These are phyloP conservation scores for Phytophthora meadii DNA, from an alignment of 352 stramenopile species.

Conservation along the genomic window DNA sequence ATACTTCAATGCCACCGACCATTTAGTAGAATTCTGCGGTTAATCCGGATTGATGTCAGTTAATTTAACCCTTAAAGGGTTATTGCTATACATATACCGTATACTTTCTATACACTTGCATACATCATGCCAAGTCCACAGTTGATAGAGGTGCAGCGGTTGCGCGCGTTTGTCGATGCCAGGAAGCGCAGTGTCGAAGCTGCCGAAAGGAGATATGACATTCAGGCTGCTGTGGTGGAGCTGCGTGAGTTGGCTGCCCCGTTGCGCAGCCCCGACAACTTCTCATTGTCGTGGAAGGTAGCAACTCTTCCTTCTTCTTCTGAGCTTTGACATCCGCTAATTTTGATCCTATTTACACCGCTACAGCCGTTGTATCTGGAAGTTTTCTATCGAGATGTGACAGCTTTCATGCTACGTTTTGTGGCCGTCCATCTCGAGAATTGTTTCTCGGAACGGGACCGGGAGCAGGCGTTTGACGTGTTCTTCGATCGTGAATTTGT, in stretches of 20 bases:
- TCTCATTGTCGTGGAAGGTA: constrained; percentile 61
- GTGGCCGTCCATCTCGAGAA: constrained; percentile 58
- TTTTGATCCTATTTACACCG: not conserved
- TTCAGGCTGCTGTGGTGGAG: constrained; percentile 32
- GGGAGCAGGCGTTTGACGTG: constrained; percentile 52
- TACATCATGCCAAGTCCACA: no score
- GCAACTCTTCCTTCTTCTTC: not conserved
- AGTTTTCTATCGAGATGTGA: constrained; percentile 63
- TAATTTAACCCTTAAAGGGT: no score
- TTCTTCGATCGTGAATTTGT: constrained; percentile 60
- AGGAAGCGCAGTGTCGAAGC: constrained; percentile 53
- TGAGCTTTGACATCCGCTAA: not conserved
- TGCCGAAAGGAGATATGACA: constrained; percentile 60
- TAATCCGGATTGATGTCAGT: no score
- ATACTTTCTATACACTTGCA: no score
- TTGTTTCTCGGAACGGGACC: constrained; percentile 55
- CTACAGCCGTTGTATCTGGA: constrained; percentile 60
- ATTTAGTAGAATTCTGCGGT: no score
- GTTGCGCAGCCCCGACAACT: constrained; percentile 36
- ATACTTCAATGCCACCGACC: no score
- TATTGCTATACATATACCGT: no score
- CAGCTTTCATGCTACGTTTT: constrained; percentile 59
- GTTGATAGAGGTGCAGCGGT: constrained; percentile 29
- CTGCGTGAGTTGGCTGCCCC: constrained; percentile 50
- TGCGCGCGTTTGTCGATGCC: constrained; percentile 59